phyloP scores from a whole-genome alignment of 176 grass and related monocot genomes.

The Chloris gayana region DNA sequence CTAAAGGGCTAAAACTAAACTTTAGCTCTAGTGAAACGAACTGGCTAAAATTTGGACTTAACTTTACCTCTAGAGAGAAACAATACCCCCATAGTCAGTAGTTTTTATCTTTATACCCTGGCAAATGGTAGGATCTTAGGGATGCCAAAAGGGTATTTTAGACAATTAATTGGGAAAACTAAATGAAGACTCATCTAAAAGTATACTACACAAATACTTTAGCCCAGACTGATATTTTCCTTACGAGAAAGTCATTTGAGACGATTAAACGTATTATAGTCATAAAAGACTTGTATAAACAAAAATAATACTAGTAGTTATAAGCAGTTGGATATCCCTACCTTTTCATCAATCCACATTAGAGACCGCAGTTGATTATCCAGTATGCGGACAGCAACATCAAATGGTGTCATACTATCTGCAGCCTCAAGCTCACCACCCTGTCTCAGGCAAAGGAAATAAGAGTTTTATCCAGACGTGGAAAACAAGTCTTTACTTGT shows the following conservation, averaged over 20 bases:
- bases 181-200: not conserved
- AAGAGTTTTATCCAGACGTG: not conserved
- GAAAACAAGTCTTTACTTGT: constrained; percentile 26
- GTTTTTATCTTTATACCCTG: not conserved
- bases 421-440: constrained; percentile 65
- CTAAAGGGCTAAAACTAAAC: no score
- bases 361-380: constrained; percentile 95
- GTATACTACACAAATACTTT: not conserved
- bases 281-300: not conserved
- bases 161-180: not conserved
- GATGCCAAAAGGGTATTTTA: not conserved
- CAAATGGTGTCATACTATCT: constrained; percentile 91
- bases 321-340: constrained; percentile 29
- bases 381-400: constrained; percentile 95
- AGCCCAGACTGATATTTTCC: not conserved
- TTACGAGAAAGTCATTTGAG: not conserved
- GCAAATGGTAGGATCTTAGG: not conserved
- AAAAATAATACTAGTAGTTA: not conserved
- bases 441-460: constrained; percentile 50
- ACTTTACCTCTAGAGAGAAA: no score
- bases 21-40: no score
- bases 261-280: not conserved
- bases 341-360: constrained; percentile 99
- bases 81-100: no score
- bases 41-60: no score